Percentiles rank a stretch among this genome's conserved stretches.
Evolutionary conservation across 2,329 filamentous ascomycete species (phyloP).

Genomic region (Alternaria alternata): DNA sequence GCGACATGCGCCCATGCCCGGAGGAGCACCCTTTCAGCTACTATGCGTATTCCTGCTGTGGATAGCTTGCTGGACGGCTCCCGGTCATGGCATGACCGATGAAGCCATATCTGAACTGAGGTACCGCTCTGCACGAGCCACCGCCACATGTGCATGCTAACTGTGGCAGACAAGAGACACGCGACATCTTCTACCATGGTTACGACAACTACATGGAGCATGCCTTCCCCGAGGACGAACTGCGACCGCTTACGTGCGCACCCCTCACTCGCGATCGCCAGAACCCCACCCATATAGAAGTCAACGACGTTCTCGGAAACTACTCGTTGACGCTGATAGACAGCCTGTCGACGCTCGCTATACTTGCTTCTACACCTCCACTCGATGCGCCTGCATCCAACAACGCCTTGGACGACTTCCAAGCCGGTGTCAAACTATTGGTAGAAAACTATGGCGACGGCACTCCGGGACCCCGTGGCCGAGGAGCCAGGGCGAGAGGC

Average conservation of each 20-base stretch:
- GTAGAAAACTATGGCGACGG: constrained; percentile 90
- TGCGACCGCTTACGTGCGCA: constrained; percentile 84
- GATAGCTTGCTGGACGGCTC: constrained; percentile 42
- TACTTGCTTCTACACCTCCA: constrained; percentile 79
- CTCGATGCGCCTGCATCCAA: constrained; percentile 64
- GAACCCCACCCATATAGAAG: constrained; percentile 80
- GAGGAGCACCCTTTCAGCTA: constrained; percentile 30
- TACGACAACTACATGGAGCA: constrained; percentile 93
- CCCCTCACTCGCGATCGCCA: constrained; percentile 84
- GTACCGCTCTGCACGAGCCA: constrained; percentile 23
- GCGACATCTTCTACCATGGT: constrained; percentile 93
- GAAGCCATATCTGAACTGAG: constrained; percentile 51
- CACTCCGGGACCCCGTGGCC: constrained; percentile 69
- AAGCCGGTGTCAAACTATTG: constrained; percentile 77
- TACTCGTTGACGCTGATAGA: constrained; percentile 96
- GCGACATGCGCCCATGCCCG: constrained; percentile 34
- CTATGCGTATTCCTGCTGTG: constrained; percentile 46
- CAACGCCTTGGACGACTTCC: constrained; percentile 67
- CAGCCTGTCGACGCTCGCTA: constrained; percentile 91
- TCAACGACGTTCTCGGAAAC: constrained; percentile 96
- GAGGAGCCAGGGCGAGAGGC: constrained; percentile 76
- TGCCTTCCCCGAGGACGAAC: constrained; percentile 95
- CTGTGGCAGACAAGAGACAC: constrained; percentile 54
- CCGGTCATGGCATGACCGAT: constrained; percentile 56
- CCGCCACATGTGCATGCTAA: constrained; percentile 16